Percentiles rank a stretch among this genome's conserved stretches.
These are phyloP conservation scores for Eremothecium coryli DNA, from an alignment of 1,139 yeast species.

Conservation along the genomic window DNA sequence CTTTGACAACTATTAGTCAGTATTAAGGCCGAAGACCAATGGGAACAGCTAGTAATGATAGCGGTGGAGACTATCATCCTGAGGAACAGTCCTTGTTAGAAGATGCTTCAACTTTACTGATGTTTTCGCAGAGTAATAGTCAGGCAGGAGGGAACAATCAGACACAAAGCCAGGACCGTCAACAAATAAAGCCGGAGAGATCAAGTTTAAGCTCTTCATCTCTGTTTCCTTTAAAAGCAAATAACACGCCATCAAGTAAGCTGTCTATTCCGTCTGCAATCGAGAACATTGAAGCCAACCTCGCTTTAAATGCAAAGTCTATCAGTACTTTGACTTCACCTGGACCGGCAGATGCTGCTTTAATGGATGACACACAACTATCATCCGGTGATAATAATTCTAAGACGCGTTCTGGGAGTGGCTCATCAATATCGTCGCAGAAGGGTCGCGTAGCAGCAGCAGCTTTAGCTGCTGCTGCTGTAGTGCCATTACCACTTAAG, in stretches of 20 bases:
- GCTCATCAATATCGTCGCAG: conserved; percentile 7
- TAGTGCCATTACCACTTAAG: conserved; percentile 27
- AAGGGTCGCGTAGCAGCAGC: conserved; percentile 30
- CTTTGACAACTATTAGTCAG: no score
- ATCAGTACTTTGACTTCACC: conserved; percentile 19
- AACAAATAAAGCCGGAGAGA: background rate
- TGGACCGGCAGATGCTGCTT: conserved; percentile 24
- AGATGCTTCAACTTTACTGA: conserved; percentile 57
- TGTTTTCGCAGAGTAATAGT: conserved; percentile 45
- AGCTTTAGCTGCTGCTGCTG: conserved; percentile 27
- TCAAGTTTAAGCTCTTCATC: background rate
- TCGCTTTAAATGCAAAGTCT: conserved; percentile 1
- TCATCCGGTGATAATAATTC: background rate
- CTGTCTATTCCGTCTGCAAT: background rate
- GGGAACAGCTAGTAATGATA: background rate
- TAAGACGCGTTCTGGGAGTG: conserved; percentile 1
- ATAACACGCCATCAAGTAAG: background rate
- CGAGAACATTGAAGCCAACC: background rate
- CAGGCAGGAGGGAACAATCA: background rate
- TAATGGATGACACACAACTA: conserved; percentile 10
- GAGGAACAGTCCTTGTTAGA: conserved; percentile 34
- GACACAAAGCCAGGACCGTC: background rate
- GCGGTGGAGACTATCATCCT: conserved; percentile 1
- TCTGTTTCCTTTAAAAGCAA: background rate
- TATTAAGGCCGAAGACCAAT: no score